phyloP scores from a whole-genome alignment of 139 green algal genomes.

The Chlamydomonas schloesseri region DNA sequence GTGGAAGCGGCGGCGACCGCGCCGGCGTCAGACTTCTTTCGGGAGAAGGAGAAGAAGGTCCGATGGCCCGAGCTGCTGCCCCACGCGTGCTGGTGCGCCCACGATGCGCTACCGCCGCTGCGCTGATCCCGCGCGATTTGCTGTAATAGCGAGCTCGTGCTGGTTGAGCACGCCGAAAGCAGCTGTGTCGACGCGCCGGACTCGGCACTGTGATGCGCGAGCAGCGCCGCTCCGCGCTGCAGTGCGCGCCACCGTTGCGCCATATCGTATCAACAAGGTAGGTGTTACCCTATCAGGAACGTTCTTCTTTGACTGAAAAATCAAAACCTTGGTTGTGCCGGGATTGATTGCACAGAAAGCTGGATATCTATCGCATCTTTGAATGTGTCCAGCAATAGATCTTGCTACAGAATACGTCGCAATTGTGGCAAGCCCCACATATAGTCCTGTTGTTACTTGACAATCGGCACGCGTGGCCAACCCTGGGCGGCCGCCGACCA shows the following conservation, averaged over 20 bases:
- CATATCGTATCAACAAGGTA: neutral
- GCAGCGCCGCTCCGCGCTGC: neutral
- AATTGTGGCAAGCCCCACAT: no score
- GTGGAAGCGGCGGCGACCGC: neutral
- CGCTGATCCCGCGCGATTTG: neutral
- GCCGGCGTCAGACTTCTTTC: neutral
- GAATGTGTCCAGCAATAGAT: no score
- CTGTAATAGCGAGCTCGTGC: neutral
- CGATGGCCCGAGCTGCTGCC: neutral
- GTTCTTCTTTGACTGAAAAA: no score
- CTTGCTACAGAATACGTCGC: no score
- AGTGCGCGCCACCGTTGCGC: constrained; percentile 7
- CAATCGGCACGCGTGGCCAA: no score
- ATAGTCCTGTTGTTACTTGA: no score
- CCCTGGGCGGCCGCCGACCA: no score
- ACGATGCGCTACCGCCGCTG: neutral
- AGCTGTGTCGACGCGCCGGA: neutral
- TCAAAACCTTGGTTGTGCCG: no score
- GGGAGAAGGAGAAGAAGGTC: neutral
- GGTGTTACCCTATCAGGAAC: no score
- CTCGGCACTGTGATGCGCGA: constrained; percentile 1
- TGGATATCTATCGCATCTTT: no score
- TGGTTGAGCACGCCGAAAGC: neutral
- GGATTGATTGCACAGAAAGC: no score
- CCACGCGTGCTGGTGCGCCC: neutral